These are phyloP conservation scores for Sphenostylis stenocarpa DNA, from an alignment of 306 rosid genomes.

Conservation along the genomic window DNA sequence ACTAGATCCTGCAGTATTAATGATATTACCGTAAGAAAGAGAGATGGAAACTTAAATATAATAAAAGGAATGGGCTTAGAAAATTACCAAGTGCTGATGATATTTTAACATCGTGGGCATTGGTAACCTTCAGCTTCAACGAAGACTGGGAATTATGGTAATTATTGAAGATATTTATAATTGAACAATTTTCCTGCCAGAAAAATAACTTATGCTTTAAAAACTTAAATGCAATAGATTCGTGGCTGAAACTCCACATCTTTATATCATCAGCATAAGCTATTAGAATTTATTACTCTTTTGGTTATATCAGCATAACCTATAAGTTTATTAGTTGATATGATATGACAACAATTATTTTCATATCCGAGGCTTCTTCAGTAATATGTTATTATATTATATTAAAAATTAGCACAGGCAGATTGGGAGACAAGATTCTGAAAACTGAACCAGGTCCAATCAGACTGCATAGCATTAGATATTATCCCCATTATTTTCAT, in stretches of 20 bases:
- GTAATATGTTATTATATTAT: neutral
- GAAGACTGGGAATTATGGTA: slow-evolving; percentile 41
- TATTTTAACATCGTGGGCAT: slow-evolving; percentile 40
- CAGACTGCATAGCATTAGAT: neutral
- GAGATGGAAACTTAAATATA: neutral
- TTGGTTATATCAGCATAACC: slow-evolving; percentile 4
- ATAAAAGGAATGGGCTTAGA: slow-evolving; percentile 18
- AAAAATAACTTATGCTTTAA: neutral
- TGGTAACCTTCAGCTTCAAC: slow-evolving; percentile 44
- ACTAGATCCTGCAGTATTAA: slow-evolving; percentile 35
- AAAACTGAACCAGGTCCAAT: neutral
- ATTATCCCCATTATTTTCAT: neutral
- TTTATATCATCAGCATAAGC: neutral
- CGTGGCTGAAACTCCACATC: neutral
- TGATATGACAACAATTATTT: neutral
- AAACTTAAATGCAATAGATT: neutral
- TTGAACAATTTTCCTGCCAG: slow-evolving; percentile 67
- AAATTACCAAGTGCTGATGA: slow-evolving; percentile 43
- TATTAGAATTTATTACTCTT: neutral
- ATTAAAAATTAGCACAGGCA: neutral
- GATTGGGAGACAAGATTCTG: neutral
- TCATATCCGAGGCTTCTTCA: slow-evolving; percentile 16
- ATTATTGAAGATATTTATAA: slow-evolving; percentile 62
- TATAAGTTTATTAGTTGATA: neutral
- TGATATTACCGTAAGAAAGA: neutral